These are phyloP conservation scores for Cubamyces sp. DNA, from an alignment of 768 basidiomycete species.

Conservation along the genomic window DNA sequence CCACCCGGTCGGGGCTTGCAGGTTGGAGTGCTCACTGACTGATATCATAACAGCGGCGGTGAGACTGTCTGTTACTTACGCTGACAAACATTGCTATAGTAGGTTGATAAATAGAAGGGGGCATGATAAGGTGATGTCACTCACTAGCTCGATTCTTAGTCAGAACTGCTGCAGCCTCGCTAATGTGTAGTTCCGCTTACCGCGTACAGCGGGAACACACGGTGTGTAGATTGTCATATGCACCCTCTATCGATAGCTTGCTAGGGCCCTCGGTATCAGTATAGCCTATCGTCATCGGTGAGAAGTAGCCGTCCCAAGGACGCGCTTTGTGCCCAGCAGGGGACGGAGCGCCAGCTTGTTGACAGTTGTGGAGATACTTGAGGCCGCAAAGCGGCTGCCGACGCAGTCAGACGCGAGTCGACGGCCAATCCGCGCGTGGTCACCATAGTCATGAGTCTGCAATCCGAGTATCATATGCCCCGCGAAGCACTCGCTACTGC, in stretches of 20 bases:
- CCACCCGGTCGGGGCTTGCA: not conserved
- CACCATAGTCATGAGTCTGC: not conserved
- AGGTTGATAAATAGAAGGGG: no score
- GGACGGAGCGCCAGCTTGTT: not conserved
- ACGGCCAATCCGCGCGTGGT: not conserved
- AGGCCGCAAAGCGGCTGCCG: not conserved
- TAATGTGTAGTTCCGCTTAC: no score
- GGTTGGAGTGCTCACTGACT: not conserved
- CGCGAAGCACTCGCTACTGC: not conserved
- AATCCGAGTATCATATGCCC: not conserved
- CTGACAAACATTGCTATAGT: no score
- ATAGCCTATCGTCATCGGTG: no score
- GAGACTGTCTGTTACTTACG: no score
- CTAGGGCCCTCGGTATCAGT: no score
- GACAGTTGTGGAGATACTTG: not conserved
- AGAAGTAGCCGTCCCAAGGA: no score
- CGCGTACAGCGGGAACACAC: no score
- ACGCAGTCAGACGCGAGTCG: no score
- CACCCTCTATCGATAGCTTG: no score
- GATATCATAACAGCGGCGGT: not conserved
- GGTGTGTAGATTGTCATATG: no score
- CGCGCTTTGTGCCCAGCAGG: not conserved
- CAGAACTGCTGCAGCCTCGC: no score
- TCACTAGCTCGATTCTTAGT: not conserved
- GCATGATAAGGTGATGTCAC: not conserved